These are phyloP conservation scores for Pyrenophora seminiperda DNA, from an alignment of 2,329 filamentous ascomycete species.

Conservation along the genomic window DNA sequence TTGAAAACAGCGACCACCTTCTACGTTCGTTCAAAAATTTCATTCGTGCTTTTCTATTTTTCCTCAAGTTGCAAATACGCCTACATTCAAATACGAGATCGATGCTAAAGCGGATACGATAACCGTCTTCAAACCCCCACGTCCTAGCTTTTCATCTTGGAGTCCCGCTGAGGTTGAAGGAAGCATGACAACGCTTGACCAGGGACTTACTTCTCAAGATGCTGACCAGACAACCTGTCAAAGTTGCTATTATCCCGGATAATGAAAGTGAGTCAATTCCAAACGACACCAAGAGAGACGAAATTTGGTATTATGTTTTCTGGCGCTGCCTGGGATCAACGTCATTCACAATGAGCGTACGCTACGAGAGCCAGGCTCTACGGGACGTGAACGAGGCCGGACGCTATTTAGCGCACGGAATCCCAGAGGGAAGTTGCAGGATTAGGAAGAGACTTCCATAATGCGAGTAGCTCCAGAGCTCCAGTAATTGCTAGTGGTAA, in stretches of 20 bases:
- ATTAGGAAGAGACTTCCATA: not conserved
- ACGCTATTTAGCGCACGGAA: not conserved
- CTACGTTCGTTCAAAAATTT: not conserved
- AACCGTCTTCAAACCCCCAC: not conserved
- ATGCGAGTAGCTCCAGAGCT: slow-evolving; percentile 1
- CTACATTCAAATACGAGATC: not conserved
- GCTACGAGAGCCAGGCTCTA: not conserved
- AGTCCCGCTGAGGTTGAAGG: not conserved
- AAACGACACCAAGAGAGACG: slow-evolving; percentile 4
- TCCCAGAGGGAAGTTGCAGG: not conserved
- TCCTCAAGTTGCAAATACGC: not conserved
- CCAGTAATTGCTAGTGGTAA: slow-evolving; percentile 3
- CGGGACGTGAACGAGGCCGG: not conserved
- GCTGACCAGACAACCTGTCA: not conserved
- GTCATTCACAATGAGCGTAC: slow-evolving; percentile 1
- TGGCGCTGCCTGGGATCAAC: slow-evolving; percentile 2
- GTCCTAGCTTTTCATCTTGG: not conserved
- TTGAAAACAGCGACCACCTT: not conserved
- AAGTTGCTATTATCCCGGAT: not conserved
- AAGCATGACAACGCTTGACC: not conserved
- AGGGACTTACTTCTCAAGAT: not conserved
- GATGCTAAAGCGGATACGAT: not conserved
- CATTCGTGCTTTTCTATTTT: not conserved
- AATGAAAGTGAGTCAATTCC: slow-evolving; percentile 1
- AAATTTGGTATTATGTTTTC: slow-evolving; percentile 11